Percentiles rank a stretch among this genome's conserved stretches.
These are phyloP conservation scores for Trametes hirsuta DNA, from an alignment of 1,284 basidiomycete genomes.

Conservation along the genomic window DNA sequence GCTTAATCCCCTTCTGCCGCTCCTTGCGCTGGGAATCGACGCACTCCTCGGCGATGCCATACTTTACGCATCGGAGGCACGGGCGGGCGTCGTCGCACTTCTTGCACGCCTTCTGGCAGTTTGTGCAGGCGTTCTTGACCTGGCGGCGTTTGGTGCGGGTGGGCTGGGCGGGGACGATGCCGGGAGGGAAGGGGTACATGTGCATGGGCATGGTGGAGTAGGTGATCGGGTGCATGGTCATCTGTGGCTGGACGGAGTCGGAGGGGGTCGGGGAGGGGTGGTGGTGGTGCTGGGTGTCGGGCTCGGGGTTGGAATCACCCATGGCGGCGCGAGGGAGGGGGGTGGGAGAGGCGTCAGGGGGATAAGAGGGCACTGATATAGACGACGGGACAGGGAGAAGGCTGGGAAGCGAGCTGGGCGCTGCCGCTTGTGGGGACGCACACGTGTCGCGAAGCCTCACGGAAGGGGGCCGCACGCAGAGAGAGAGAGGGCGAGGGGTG, in stretches of 20 bases:
- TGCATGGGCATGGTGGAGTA: slow-evolving; percentile 63
- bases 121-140: slow-evolving; percentile 90
- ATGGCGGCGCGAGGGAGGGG: slow-evolving; percentile 26
- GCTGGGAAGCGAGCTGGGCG: slow-evolving; percentile 28
- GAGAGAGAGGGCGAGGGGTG: slow-evolving; percentile 5
- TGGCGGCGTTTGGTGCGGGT: slow-evolving; percentile 78
- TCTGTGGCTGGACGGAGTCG: slow-evolving; percentile 48
- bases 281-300: slow-evolving; percentile 40
- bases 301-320: slow-evolving; percentile 41
- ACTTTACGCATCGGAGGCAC: slow-evolving; percentile 85
- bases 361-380: slow-evolving; percentile 28
- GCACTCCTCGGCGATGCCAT: slow-evolving; percentile 80
- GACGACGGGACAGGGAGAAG: slow-evolving; percentile 22
- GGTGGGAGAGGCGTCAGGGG: slow-evolving; percentile 15
- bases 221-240: slow-evolving; percentile 54
- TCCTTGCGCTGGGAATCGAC: slow-evolving; percentile 84
- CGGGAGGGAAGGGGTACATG: slow-evolving; percentile 65
- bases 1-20: slow-evolving; percentile 83
- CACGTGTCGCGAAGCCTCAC: slow-evolving; percentile 29
- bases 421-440: slow-evolving; percentile 18
- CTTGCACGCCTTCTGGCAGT: slow-evolving; percentile 90
- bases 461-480: slow-evolving; percentile 3
- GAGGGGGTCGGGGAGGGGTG: slow-evolving; percentile 33
- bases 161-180: slow-evolving; percentile 48
- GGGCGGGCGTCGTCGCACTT: slow-evolving; percentile 88